Conservation (phyloP, 2,329 filamentous ascomycete species). For the Aspergillus aculeatus region DNA sequence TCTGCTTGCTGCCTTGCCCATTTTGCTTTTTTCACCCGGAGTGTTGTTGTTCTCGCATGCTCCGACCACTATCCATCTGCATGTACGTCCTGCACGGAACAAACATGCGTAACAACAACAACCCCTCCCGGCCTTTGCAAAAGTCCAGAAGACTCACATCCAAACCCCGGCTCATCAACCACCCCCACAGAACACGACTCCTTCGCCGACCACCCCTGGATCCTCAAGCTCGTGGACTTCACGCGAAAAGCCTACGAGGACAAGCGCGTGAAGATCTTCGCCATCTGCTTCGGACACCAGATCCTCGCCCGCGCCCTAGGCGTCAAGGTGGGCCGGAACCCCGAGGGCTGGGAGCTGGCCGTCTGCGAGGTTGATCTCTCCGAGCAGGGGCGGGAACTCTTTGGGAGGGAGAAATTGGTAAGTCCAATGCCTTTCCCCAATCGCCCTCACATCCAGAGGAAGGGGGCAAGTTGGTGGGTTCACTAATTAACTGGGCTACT, state of each 20-base stretch:
- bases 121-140: too few species aligned
- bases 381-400: slow-evolving; percentile 67
- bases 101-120: too few species aligned
- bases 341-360: slow-evolving; percentile 76
- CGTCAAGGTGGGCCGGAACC: slow-evolving; percentile 63
- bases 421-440: slow-evolving; percentile 20
- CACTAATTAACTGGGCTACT: not conserved
- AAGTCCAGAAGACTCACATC: not conserved
- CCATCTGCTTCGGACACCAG: slow-evolving; percentile 86
- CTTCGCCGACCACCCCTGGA: slow-evolving; percentile 74
- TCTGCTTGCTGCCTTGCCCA: not conserved
- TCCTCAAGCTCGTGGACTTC: slow-evolving; percentile 69
- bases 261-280: slow-evolving; percentile 67
- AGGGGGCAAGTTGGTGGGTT: too few species aligned
- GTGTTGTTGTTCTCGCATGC: too few species aligned
- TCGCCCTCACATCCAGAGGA: too few species aligned
- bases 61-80: too few species aligned
- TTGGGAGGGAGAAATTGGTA: slow-evolving; percentile 64
- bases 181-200: slow-evolving; percentile 61
- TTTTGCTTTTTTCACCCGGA: too few species aligned
- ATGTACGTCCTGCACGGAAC: too few species aligned
- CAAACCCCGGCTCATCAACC: too few species aligned
- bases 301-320: slow-evolving; percentile 74
- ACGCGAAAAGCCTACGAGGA: slow-evolving; percentile 60
- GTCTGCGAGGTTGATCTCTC: slow-evolving; percentile 69